A percentile compares a stretch with the other conserved stretches of the same genome.
These are phyloP conservation scores for Neurospora sp. DNA, from an alignment of 495 filamentous ascomycete genomes.

Conservation along the genomic window DNA sequence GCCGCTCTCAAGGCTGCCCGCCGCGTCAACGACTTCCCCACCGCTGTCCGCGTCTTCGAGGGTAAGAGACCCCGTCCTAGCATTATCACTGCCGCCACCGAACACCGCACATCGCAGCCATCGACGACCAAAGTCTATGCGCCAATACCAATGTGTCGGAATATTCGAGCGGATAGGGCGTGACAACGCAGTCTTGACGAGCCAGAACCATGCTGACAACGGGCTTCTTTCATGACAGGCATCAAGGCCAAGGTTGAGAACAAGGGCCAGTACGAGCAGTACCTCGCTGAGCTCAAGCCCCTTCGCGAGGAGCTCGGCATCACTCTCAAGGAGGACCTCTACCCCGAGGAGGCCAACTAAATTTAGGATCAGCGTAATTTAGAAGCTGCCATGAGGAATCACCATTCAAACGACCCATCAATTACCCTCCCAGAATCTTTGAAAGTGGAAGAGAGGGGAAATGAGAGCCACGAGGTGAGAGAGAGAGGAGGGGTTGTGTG, in stretches of 20 bases:
- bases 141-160: not conserved
- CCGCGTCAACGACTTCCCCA: constrained; percentile 97
- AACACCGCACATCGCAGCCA: constrained; percentile 2
- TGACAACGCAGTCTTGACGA: not conserved
- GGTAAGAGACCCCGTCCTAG: constrained; percentile 40
- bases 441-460: not conserved
- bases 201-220: not conserved
- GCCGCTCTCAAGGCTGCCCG: constrained; percentile 86
- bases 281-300: constrained; percentile 84
- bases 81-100: constrained; percentile 2
- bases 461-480: not conserved
- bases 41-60: constrained; percentile 95
- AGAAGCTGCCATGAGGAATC: not conserved
- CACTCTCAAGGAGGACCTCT: constrained; percentile 85
- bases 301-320: constrained; percentile 92
- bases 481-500: not conserved
- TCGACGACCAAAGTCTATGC: not conserved
- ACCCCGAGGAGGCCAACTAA: constrained; percentile 59
- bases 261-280: constrained; percentile 93
- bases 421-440: not conserved
- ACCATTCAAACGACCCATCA: constrained; percentile 3
- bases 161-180: not conserved
- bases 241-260: constrained; percentile 99
- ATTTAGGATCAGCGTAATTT: not conserved
- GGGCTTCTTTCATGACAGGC: constrained; percentile 38